These are phyloP conservation scores for Passiflora organensis DNA, from an alignment of 345 rosid species.

Conservation along the genomic window DNA sequence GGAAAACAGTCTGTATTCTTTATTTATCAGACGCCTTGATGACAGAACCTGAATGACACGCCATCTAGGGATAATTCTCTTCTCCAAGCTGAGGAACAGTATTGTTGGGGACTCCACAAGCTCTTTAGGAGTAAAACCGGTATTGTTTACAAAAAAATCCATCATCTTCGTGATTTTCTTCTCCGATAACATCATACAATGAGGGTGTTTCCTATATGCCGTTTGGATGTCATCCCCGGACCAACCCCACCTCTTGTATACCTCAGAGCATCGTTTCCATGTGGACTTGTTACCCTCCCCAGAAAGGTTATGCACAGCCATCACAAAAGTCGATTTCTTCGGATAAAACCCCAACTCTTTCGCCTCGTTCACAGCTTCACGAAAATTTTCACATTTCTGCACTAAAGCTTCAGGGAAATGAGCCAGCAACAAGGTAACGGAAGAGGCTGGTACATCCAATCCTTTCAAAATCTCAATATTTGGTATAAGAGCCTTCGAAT, in stretches of 20 bases:
- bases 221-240: constrained; percentile 35
- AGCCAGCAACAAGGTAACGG: constrained; percentile 32
- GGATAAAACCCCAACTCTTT: constrained; percentile 48
- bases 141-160: constrained; percentile 48
- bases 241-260: constrained; percentile 54
- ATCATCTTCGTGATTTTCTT: constrained; percentile 33
- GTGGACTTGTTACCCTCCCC: constrained; percentile 37
- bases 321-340: constrained; percentile 33
- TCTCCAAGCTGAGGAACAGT: constrained; percentile 42
- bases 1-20: constrained; percentile 35
- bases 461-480: constrained; percentile 32
- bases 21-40: constrained; percentile 38
- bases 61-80: constrained; percentile 51
- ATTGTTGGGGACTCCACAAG: constrained; percentile 35
- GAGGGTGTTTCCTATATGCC: constrained; percentile 48
- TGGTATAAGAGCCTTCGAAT: constrained; percentile 36
- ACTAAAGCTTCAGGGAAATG: constrained; percentile 49
- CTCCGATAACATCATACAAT: constrained; percentile 49
- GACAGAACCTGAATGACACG: constrained; percentile 31
- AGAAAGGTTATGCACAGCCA: constrained; percentile 41
- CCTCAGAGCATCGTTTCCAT: constrained; percentile 40
- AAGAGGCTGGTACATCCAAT: constrained; percentile 31
- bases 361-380: constrained; percentile 30
- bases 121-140: constrained; percentile 30
- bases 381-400: constrained; percentile 32